Conservation (phyloP, 1,139 yeast species). For the Geotrichum siamense region DNA sequence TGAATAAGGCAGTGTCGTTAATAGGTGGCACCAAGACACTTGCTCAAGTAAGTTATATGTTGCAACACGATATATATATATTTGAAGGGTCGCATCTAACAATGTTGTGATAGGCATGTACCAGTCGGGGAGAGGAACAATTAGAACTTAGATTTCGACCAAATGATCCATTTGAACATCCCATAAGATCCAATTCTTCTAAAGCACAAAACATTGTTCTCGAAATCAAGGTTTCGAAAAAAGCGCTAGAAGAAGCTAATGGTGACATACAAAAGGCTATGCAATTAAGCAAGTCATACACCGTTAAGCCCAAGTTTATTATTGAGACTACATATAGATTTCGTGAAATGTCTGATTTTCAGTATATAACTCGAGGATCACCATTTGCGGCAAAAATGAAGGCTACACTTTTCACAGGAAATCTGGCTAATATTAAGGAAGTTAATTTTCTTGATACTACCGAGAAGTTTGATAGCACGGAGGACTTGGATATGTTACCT, state of each 20-base stretch:
- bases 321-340: constrained; percentile 68
- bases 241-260: constrained; percentile 42
- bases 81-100: constrained; percentile 12
- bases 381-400: constrained; percentile 41
- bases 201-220: constrained; percentile 59
- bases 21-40: constrained; percentile 61
- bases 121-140: constrained; percentile 36
- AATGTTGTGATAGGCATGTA: constrained; percentile 24
- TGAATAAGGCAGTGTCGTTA: constrained; percentile 58
- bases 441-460: constrained; percentile 29
- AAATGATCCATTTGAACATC: constrained; percentile 73
- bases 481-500: constrained; percentile 67
- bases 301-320: constrained; percentile 32
- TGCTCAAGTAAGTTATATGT: constrained; percentile 27
- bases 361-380: constrained; percentile 56
- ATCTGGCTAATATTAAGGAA: constrained; percentile 35
- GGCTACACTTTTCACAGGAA: constrained; percentile 38
- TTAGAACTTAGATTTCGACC: constrained; percentile 60
- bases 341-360: constrained; percentile 85
- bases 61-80: no score
- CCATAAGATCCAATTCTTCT: constrained; percentile 46
- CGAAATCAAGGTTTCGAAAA: constrained; percentile 63
- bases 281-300: constrained; percentile 23
- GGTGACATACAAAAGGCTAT: constrained; percentile 52
- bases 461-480: constrained; percentile 26